These are phyloP conservation scores for Nasturtium officinale DNA, from an alignment of 345 rosid species.

Conservation along the genomic window DNA sequence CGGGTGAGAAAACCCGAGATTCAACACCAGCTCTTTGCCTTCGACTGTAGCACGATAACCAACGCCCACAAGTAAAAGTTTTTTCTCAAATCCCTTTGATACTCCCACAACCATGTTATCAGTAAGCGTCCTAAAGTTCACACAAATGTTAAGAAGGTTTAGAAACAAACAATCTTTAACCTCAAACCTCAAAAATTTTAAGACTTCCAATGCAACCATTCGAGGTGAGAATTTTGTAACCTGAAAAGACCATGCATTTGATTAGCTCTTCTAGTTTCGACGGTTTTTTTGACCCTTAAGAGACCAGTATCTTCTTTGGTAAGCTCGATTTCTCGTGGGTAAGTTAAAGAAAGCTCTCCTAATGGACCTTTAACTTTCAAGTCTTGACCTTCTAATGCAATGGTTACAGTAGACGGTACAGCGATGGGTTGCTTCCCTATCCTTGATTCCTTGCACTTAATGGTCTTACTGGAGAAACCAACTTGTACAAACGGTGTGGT, in stretches of 20 bases:
- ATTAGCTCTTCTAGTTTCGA: conserved; percentile 87
- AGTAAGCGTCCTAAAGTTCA: conserved; percentile 66
- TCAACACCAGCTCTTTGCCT: conserved; percentile 78
- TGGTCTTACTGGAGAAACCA: conserved; percentile 51
- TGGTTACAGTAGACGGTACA: conserved; percentile 78
- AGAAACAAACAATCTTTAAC: conserved; percentile 15
- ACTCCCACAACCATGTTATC: conserved; percentile 97
- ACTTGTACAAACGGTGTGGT: conserved; percentile 46
- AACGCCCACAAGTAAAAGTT: conserved; percentile 80
- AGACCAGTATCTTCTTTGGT: conserved; percentile 69
- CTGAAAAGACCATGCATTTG: conserved; percentile 99
- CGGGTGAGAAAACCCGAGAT: conserved; percentile 92
- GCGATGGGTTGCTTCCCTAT: conserved; percentile 84
- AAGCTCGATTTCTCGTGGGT: conserved; percentile 79
- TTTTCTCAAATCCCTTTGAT: conserved; percentile 96
- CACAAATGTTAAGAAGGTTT: not conserved
- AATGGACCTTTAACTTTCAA: conserved; percentile 87
- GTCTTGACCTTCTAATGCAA: conserved; percentile 67
- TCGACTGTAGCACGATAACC: conserved; percentile 86
- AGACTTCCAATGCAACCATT: not conserved
- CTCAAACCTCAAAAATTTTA: not conserved
- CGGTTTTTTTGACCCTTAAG: conserved; percentile 65
- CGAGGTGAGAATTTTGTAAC: conserved; percentile 45
- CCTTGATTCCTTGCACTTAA: conserved; percentile 91
- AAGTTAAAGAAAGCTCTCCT: conserved; percentile 73